A percentile compares a stretch with the other conserved stretches of the same genome.
phyloP scores from a whole-genome alignment of 768 basidiomycete genomes.

The Boletus edulis region DNA sequence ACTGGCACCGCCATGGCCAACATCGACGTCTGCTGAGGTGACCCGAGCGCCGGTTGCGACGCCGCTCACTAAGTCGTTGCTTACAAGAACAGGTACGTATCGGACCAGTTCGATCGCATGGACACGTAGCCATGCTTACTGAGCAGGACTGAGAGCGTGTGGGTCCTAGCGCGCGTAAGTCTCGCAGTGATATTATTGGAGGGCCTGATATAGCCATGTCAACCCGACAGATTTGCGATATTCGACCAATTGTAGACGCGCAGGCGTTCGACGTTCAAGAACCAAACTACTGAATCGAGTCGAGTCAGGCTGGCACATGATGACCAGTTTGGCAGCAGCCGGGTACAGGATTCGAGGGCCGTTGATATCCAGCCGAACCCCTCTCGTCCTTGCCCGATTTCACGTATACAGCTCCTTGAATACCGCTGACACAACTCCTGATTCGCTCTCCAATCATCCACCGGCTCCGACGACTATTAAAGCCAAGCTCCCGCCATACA shows the following conservation, averaged over 20 bases:
- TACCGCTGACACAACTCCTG: conserved; percentile 31
- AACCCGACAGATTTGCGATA: conserved; percentile 23
- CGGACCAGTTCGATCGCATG: conserved; percentile 6
- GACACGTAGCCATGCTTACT: neutral
- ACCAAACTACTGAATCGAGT: conserved; percentile 32
- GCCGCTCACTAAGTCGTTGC: conserved; percentile 12
- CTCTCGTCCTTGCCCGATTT: conserved; percentile 39
- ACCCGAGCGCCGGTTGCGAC: conserved; percentile 8
- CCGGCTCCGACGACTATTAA: conserved; percentile 40
- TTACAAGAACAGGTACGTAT: conserved; percentile 10
- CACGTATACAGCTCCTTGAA: conserved; percentile 23
- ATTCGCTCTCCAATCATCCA: conserved; percentile 23
- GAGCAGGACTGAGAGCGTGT: neutral
- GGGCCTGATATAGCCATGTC: conserved; percentile 17
- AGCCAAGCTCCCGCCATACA: conserved; percentile 19
- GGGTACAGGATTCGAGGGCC: conserved; percentile 31
- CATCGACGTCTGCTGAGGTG: conserved; percentile 12
- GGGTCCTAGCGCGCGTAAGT: neutral
- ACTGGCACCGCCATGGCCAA: conserved; percentile 8
- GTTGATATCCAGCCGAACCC: conserved; percentile 36
- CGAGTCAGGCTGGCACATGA: conserved; percentile 44
- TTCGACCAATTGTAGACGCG: conserved; percentile 16
- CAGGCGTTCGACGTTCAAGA: conserved; percentile 10
- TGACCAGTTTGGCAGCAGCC: conserved; percentile 34
- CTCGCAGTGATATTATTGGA: conserved; percentile 18